These are phyloP conservation scores for Bruguiera sexangula DNA, from an alignment of 345 rosid species.

Conservation along the genomic window DNA sequence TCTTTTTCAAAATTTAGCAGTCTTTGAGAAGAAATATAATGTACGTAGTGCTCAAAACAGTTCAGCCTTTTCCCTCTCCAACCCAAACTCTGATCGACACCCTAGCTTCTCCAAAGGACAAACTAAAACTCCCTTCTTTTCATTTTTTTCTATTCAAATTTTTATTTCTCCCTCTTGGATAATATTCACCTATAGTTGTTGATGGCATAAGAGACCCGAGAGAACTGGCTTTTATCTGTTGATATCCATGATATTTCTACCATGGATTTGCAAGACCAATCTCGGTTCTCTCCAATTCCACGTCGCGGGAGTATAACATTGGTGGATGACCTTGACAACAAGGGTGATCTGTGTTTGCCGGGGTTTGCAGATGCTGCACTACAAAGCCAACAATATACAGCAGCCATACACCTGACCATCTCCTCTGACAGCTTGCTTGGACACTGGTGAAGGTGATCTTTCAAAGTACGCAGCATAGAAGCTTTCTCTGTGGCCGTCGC, in stretches of 20 bases:
- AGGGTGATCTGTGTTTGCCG: slow-evolving; percentile 45
- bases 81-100: no score
- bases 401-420: slow-evolving; percentile 86
- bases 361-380: slow-evolving; percentile 40
- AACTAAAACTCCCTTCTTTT: not conserved
- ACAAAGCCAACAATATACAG: slow-evolving; percentile 76
- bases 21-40: no score
- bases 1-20: no score
- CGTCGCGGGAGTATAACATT: slow-evolving; percentile 55
- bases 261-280: slow-evolving; percentile 67
- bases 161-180: not conserved
- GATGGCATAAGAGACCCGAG: slow-evolving; percentile 67
- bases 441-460: slow-evolving; percentile 76
- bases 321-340: slow-evolving; percentile 60
- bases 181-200: slow-evolving; percentile 62
- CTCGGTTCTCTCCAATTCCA: slow-evolving; percentile 43
- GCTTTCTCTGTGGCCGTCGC: slow-evolving; percentile 33
- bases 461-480: slow-evolving; percentile 47
- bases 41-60: no score
- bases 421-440: slow-evolving; percentile 91
- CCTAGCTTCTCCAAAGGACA: not conserved
- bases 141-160: not conserved
- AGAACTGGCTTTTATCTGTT: slow-evolving; percentile 58
- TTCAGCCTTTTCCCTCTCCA: no score
- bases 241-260: slow-evolving; percentile 75